Conservation (phyloP, 495 filamentous ascomycete genomes). For the Penicillium herquei region DNA sequence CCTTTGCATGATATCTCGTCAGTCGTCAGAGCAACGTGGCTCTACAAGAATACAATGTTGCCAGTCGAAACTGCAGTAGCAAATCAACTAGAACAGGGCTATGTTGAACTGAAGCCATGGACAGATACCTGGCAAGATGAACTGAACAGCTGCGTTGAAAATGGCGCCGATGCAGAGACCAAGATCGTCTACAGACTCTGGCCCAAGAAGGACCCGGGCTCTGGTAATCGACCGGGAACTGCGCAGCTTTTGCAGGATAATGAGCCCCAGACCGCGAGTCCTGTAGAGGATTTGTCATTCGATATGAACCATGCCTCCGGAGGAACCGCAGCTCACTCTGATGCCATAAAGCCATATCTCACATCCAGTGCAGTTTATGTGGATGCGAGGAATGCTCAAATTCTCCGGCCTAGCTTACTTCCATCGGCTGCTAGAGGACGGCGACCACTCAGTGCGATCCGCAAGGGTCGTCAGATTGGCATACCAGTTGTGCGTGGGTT, state of each 20-base stretch:
- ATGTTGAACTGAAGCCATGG: slow-evolving; percentile 82
- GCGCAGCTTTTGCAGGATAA: slow-evolving; percentile 19
- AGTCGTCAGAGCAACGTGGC: slow-evolving; percentile 91
- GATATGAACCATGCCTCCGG: slow-evolving; percentile 47
- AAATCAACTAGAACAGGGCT: slow-evolving; percentile 88
- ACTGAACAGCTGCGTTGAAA: slow-evolving; percentile 83
- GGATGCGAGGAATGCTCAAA: slow-evolving; percentile 68
- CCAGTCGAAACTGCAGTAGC: slow-evolving; percentile 87
- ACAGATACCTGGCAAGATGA: slow-evolving; percentile 93
- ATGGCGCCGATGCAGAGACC: slow-evolving; percentile 85
- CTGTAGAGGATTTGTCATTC: slow-evolving; percentile 12
- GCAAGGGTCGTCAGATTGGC: slow-evolving; percentile 77
- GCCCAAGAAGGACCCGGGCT: slow-evolving; percentile 55
- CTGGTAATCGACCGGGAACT: slow-evolving; percentile 27
- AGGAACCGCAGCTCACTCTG: slow-evolving; percentile 24
- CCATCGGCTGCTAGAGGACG: slow-evolving; percentile 79
- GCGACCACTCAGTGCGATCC: slow-evolving; percentile 76
- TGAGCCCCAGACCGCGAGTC: neutral
- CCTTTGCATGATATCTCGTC: slow-evolving; percentile 86
- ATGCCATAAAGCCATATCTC: slow-evolving; percentile 52
- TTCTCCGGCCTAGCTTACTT: slow-evolving; percentile 74
- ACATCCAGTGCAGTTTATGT: slow-evolving; percentile 81
- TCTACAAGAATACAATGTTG: slow-evolving; percentile 90
- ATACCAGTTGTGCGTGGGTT: slow-evolving; percentile 88
- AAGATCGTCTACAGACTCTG: slow-evolving; percentile 83